phyloP scores from a whole-genome alignment of 805 yeast species.

The Starmerella scarabaei region DNA sequence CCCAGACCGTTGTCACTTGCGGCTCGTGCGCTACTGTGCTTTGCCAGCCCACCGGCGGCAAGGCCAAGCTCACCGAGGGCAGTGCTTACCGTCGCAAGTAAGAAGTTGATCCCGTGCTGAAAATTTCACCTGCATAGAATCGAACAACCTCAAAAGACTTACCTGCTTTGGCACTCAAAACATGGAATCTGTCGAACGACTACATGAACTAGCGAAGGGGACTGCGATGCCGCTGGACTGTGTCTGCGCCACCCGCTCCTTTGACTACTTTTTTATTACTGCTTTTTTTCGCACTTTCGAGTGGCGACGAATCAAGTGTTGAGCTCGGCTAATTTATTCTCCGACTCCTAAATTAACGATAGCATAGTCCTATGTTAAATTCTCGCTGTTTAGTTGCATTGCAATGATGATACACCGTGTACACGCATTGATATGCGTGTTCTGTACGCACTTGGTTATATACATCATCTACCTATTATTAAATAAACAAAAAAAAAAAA shows the following conservation, averaged over 20 bases:
- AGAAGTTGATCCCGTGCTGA: too few relatives aligned
- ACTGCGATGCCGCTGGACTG: not conserved
- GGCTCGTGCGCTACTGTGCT: conserved; percentile 96
- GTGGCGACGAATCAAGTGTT: not conserved
- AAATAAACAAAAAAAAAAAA: too few relatives aligned
- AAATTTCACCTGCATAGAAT: too few relatives aligned
- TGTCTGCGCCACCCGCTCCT: not conserved
- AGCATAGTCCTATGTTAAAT: not conserved
- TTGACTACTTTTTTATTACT: not conserved
- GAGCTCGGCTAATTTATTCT: not conserved
- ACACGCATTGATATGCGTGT: too few relatives aligned
- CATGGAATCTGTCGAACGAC: not conserved
- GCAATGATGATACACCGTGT: too few relatives aligned
- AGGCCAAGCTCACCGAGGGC: conserved; percentile 98
- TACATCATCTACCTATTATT: too few relatives aligned
- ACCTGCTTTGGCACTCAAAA: not conserved
- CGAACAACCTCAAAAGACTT: too few relatives aligned
- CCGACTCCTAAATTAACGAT: not conserved
- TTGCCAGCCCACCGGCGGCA: conserved; percentile 99
- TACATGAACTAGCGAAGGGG: not conserved
- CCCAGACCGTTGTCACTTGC: conserved; percentile 99
- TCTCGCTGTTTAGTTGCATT: not conserved
- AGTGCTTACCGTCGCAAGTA: conserved; percentile 99
- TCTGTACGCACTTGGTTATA: too few relatives aligned
- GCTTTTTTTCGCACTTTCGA: not conserved